phyloP scores from a whole-genome alignment of 2,329 filamentous ascomycete species.

The Rhynchosporium agropyri region DNA sequence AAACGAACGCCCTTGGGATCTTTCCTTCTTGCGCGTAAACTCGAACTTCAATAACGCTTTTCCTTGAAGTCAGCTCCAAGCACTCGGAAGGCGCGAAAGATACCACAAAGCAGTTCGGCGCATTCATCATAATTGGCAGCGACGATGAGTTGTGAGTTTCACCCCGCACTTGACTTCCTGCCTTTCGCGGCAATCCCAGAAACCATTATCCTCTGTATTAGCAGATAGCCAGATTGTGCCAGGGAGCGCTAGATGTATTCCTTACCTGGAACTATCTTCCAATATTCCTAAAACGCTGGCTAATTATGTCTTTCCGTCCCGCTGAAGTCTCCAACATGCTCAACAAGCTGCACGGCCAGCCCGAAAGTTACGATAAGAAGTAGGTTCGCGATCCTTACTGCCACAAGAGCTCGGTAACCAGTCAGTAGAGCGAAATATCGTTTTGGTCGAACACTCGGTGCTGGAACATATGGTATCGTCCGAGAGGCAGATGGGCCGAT shows the following conservation, averaged over 20 bases:
- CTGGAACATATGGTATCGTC: conserved; percentile 97
- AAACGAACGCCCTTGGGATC: background rate
- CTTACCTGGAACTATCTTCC: conserved; percentile 19
- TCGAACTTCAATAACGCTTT: background rate
- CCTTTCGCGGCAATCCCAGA: conserved; percentile 3
- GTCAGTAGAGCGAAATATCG: conserved; percentile 74
- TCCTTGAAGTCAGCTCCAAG: conserved; percentile 9
- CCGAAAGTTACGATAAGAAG: conserved; percentile 99
- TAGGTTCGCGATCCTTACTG: conserved; percentile 48
- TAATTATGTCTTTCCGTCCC: conserved; percentile 21
- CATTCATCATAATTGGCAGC: conserved; percentile 28
- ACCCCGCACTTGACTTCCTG: conserved; percentile 19
- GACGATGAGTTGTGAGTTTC: conserved; percentile 43
- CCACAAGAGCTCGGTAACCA: conserved; percentile 28
- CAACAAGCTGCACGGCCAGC: conserved; percentile 94
- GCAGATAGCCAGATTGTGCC: conserved; percentile 21
- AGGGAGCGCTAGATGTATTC: conserved; percentile 14
- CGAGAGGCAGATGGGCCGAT: conserved; percentile 85
- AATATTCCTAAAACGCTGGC: conserved; percentile 15
- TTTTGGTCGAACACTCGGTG: conserved; percentile 91
- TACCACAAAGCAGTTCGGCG: conserved; percentile 19
- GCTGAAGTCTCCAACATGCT: conserved; percentile 80
- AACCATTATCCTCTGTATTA: conserved; percentile 15
- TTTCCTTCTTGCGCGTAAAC: conserved; percentile 1
- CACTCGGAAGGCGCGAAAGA: conserved; percentile 4